A percentile compares a stretch with the other conserved stretches of the same genome.
phyloP scores from a whole-genome alignment of 1,139 yeast genomes.

The Pichia sp. region DNA sequence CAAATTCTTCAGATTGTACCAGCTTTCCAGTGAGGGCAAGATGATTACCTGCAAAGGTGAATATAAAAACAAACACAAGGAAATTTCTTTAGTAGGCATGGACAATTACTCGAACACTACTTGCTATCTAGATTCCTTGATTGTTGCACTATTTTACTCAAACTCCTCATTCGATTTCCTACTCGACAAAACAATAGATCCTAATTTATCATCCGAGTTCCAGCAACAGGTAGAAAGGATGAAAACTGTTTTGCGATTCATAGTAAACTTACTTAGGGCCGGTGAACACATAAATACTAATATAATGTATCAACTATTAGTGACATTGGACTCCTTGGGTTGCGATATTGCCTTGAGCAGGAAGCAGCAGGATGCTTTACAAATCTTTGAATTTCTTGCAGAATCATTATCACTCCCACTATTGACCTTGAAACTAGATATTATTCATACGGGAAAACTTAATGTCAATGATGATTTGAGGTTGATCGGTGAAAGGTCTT shows the following conservation, averaged over 20 bases:
- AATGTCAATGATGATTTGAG: constrained; percentile 65
- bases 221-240: constrained; percentile 38
- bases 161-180: constrained; percentile 66
- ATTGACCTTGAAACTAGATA: constrained; percentile 67
- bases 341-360: constrained; percentile 52
- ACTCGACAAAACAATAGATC: constrained; percentile 34
- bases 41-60: constrained; percentile 24
- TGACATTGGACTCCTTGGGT: constrained; percentile 46
- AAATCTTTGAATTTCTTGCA: constrained; percentile 63
- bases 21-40: constrained; percentile 25
- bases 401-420: constrained; percentile 69
- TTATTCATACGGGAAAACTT: constrained; percentile 71
- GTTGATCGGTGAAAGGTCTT: constrained; percentile 61
- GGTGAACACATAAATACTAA: constrained; percentile 66
- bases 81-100: constrained; percentile 49
- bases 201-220: constrained; percentile 23
- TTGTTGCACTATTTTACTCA: constrained; percentile 66
- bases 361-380: constrained; percentile 67
- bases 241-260: constrained; percentile 54
- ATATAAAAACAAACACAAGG: constrained; percentile 17
- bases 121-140: constrained; percentile 68
- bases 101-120: constrained; percentile 71
- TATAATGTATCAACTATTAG: constrained; percentile 45
- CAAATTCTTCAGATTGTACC: constrained; percentile 24
- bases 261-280: constrained; percentile 60